Base-by-base conservation (phyloP, 1,284 basidiomycete species). In the Takashimella koratensis region DNA sequence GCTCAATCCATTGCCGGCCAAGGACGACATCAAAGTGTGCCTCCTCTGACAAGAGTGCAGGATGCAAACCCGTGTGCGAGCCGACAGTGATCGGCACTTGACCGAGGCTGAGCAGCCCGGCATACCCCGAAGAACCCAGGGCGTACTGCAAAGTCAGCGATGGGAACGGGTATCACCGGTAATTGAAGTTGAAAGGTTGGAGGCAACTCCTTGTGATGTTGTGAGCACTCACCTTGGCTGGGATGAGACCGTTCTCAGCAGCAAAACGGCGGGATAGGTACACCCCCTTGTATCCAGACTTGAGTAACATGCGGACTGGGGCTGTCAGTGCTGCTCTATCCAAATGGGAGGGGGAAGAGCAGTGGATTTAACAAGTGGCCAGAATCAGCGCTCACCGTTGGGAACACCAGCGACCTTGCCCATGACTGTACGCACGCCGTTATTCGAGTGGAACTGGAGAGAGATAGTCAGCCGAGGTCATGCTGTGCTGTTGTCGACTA, bases 221-320 rank as follows among this genome's bases (percentile, higher is more conserved):
- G n/a, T n/a, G n/a, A n/a, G n/a, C n/a, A 57, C 64, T 51, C 20
- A 73, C 72, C 55, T 67, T 71, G 36, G 80, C 79, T 12, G 91
- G 90, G 58, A 98, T 89, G 70, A 98, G 93, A 1, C 87, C 87
- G 72, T 97, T 85, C 64, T 85, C 83, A 59, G 87, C 79, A 0
- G 95, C 96, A 71, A 98, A 98, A 69, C 87, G 86, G 56, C 95
- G 84, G 20, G 92, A 95, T 57, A 98, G 87, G 76, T 98, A 98
- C 51, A 98, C 93, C 67, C 95, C 86, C 23, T 90, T 81, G 76
- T 98, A 89, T 4, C 95, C 94, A n/a, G 84, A 82, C 78, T 93
- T 95, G 65, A 98, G 81, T 27, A 93, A 80, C 92, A 97, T 96
- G 12, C 90, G 85, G 0, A 93, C 90, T 90, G 58, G 42, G 13